These are phyloP conservation scores for Linnemannia elongata DNA, from an alignment of 192 early-diverging fungal genomes.

Conservation along the genomic window DNA sequence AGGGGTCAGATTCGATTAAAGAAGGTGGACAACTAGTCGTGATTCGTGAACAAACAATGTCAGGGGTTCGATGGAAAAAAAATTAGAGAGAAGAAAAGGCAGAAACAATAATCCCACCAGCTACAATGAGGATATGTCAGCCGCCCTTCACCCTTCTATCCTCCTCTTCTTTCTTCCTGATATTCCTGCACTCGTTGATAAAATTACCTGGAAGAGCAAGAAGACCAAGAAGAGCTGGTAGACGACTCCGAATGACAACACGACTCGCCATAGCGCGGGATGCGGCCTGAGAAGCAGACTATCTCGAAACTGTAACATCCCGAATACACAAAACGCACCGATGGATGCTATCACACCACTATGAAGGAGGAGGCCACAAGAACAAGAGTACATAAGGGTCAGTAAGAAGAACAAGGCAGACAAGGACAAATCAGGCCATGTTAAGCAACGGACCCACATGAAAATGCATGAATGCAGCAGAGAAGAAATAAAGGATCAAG, in stretches of 20 bases:
- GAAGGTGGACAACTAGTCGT: background rate
- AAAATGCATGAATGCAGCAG: background rate
- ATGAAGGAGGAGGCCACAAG: background rate
- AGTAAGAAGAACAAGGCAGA: background rate
- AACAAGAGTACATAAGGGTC: background rate
- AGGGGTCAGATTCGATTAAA: background rate
- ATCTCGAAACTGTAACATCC: conserved; percentile 93
- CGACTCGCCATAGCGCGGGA: conserved; percentile 92
- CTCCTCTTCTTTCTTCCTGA: background rate
- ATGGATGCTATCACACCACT: conserved; percentile 65
- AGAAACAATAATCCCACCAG: background rate
- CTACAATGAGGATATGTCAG: background rate
- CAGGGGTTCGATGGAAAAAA: background rate
- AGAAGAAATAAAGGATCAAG: background rate
- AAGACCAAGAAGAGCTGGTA: conserved; percentile 94
- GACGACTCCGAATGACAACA: conserved; percentile 85
- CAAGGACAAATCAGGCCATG: background rate
- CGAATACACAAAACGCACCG: conserved; percentile 82
- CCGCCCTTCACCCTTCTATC: background rate
- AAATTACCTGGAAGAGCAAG: conserved; percentile 86
- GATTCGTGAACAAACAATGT: background rate
- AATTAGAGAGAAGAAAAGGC: background rate
- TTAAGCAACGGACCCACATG: background rate
- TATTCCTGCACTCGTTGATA: background rate
- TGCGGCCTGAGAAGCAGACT: conserved; percentile 96